These are phyloP conservation scores for Capillidium heterosporum DNA, from an alignment of 371 early-diverging fungal species.

Conservation along the genomic window DNA sequence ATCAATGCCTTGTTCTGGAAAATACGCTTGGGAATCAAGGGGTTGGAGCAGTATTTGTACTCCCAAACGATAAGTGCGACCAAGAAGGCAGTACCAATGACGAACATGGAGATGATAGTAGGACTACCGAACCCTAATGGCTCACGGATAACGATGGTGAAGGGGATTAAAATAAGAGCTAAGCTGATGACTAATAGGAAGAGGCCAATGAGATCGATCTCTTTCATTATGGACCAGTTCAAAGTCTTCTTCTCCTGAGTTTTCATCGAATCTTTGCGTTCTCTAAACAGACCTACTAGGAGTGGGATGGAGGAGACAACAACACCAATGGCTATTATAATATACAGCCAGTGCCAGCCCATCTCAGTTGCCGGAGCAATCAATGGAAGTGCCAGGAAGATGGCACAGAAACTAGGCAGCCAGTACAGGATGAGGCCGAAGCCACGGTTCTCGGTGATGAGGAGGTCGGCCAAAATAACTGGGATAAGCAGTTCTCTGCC, in stretches of 20 bases:
- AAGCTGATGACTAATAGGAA: not conserved
- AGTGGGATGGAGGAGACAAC: no score
- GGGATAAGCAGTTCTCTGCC: not conserved
- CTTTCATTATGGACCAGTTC: not conserved
- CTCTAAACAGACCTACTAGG: no score
- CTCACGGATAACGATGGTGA: not conserved
- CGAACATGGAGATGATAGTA: no score
- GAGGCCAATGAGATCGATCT: not conserved
- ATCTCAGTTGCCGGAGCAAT: not conserved
- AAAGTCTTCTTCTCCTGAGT: no score
- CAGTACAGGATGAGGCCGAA: not conserved
- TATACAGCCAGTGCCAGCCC: not conserved
- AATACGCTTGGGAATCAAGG: no score
- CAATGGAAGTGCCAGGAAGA: not conserved
- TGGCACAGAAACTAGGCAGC: not conserved
- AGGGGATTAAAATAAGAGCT: not conserved
- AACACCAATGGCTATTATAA: not conserved
- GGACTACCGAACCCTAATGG: not conserved
- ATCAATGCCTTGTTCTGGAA: no score
- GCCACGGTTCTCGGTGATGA: not conserved
- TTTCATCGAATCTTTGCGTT: no score
- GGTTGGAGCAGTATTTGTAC: no score
- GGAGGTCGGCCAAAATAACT: not conserved
- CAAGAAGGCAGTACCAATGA: no score
- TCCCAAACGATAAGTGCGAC: no score